These are phyloP conservation scores for Cladosporium phlei DNA, from an alignment of 2,329 filamentous ascomycete species.

Conservation along the genomic window DNA sequence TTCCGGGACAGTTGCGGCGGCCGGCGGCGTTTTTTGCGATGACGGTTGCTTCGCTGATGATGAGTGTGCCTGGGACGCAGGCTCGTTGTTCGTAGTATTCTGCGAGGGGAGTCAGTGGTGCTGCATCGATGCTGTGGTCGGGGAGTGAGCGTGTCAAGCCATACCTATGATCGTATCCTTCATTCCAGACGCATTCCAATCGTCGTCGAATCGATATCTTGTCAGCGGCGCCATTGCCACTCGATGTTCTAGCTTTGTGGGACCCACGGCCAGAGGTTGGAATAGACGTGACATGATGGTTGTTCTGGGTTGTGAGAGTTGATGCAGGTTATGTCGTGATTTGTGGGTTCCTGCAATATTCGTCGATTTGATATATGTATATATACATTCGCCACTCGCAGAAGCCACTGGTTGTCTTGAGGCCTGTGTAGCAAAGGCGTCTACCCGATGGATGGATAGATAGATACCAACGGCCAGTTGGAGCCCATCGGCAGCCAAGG, in stretches of 20 bases:
- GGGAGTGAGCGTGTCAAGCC: conserved; percentile 15
- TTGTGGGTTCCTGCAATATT: not conserved
- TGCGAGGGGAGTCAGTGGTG: conserved; percentile 19
- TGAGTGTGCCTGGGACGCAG: conserved; percentile 28
- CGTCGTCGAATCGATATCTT: conserved; percentile 42
- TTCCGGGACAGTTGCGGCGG: conserved; percentile 27
- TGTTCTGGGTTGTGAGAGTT: too few relatives aligned
- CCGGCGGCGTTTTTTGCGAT: conserved; percentile 29
- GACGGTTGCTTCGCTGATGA: conserved; percentile 34
- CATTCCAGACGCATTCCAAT: conserved; percentile 21
- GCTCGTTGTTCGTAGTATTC: conserved; percentile 32
- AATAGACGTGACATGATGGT: conserved; percentile 28
- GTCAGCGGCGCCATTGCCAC: conserved; percentile 56
- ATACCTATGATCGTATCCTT: conserved; percentile 10
- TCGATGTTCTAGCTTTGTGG: conserved; percentile 40
- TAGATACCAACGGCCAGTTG: too few relatives aligned
- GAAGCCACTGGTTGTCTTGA: too few relatives aligned
- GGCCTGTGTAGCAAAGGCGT: too few relatives aligned
- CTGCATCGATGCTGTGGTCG: conserved; percentile 34
- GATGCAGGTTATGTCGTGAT: not conserved
- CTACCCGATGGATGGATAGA: too few relatives aligned
- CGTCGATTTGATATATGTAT: too few relatives aligned
- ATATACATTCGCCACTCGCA: too few relatives aligned
- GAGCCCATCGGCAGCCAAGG: too few relatives aligned
- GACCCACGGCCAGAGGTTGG: conserved; percentile 40